A percentile compares a stretch with the other conserved stretches of the same genome.
phyloP scores from a whole-genome alignment of 148 eudicot genomes.

The Mesembryanthemum crystallinum region DNA sequence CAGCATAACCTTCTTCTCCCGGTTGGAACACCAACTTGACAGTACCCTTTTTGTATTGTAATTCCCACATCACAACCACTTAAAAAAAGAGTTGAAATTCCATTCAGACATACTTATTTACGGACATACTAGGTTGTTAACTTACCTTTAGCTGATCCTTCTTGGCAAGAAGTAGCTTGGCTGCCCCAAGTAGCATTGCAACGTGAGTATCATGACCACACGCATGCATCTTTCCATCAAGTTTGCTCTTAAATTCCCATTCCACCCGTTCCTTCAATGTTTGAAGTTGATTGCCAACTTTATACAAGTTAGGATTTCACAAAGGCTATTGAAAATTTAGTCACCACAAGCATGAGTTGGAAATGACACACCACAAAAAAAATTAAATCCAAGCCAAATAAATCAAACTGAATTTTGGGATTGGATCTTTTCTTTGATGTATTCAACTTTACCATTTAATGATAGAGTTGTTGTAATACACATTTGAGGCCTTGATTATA shows the following conservation, averaged over 20 bases:
- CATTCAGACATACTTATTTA: not conserved
- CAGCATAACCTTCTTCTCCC: slow-evolving; percentile 74
- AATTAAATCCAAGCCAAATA: no score
- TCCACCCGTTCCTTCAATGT: slow-evolving; percentile 53
- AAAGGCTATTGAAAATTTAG: not conserved
- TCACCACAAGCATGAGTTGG: no score
- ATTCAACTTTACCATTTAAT: no score
- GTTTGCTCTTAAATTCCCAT: slow-evolving; percentile 65
- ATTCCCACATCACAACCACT: not conserved
- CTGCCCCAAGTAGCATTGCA: slow-evolving; percentile 77
- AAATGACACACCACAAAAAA: no score
- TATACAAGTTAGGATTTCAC: not conserved
- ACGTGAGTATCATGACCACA: slow-evolving; percentile 78
- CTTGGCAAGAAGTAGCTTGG: slow-evolving; percentile 52
- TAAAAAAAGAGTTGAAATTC: not conserved
- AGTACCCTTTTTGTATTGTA: slow-evolving; percentile 44
- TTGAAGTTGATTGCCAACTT: not conserved
- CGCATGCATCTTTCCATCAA: slow-evolving; percentile 71
- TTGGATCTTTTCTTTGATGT: no score
- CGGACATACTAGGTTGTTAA: slow-evolving; percentile 20
- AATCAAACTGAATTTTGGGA: no score
- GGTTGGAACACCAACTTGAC: slow-evolving; percentile 76
- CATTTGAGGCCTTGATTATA: no score
- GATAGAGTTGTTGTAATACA: no score
- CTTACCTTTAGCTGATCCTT: slow-evolving; percentile 58